Percentiles rank a stretch among this genome's conserved stretches.
Evolutionary conservation across 2,329 filamentous ascomycete species (phyloP).

Genomic region (Penicillium sp.): DNA sequence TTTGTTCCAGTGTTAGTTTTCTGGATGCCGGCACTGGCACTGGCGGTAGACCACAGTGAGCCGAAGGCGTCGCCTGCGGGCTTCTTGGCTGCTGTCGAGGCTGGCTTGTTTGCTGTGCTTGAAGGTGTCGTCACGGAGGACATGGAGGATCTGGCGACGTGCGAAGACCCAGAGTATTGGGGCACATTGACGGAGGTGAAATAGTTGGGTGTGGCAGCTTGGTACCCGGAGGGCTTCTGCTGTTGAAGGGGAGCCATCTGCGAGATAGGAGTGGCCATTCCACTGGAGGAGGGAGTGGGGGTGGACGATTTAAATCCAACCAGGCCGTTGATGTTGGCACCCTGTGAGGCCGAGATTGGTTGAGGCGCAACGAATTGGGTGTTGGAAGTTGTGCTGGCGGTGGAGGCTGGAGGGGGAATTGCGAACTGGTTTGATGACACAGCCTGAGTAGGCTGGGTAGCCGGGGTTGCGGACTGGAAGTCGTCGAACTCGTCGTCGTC

Average conservation of each 20-base stretch:
- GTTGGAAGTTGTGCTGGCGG: slow-evolving; percentile 48
- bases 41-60: slow-evolving; percentile 70
- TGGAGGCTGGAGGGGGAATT: slow-evolving; percentile 48
- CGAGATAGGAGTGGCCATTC: slow-evolving; percentile 56
- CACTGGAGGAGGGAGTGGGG: slow-evolving; percentile 59
- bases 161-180: slow-evolving; percentile 34
- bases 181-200: slow-evolving; percentile 70
- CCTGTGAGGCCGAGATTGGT: slow-evolving; percentile 79
- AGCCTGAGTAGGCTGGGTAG: slow-evolving; percentile 33
- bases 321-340: slow-evolving; percentile 76
- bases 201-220: slow-evolving; percentile 85
- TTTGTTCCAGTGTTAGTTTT: slow-evolving; percentile 63
- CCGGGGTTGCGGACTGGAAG: slow-evolving; percentile 79
- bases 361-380: slow-evolving; percentile 79
- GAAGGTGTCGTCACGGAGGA: slow-evolving; percentile 42
- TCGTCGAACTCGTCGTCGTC: slow-evolving; percentile 95
- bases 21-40: slow-evolving; percentile 70
- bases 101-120: slow-evolving; percentile 50
- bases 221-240: slow-evolving; percentile 64
- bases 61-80: slow-evolving; percentile 80
- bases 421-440: slow-evolving; percentile 37
- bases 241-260: slow-evolving; percentile 35
- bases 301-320: slow-evolving; percentile 78
- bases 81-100: slow-evolving; percentile 37
- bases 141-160: slow-evolving; percentile 38